These are phyloP conservation scores for Aspergillus bombycis DNA, from an alignment of 2,329 filamentous ascomycete species.

Conservation along the genomic window DNA sequence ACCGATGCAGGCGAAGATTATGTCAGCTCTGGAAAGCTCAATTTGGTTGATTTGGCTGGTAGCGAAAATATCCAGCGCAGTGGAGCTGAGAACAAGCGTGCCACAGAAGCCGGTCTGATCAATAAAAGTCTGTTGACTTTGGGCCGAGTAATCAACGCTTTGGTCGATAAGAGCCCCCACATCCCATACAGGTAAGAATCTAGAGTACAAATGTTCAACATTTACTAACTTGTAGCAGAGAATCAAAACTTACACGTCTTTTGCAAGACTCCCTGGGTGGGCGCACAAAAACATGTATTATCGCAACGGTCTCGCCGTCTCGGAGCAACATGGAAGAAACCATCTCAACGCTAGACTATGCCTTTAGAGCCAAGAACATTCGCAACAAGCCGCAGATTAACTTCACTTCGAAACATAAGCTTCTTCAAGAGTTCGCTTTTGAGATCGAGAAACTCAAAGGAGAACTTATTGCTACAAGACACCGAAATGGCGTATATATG, in stretches of 20 bases:
- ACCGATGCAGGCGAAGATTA: conserved; percentile 86
- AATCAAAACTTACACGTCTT: conserved; percentile 93
- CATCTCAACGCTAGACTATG: conserved; percentile 96
- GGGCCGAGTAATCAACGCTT: conserved; percentile 93
- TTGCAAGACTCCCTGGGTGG: conserved; percentile 96
- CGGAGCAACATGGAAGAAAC: conserved; percentile 97
- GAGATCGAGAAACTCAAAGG: conserved; percentile 96
- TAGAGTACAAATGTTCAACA: conserved; percentile 9
- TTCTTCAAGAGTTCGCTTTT: conserved; percentile 83
- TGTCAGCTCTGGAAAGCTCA: conserved; percentile 88
- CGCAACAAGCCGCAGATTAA: conserved; percentile 97
- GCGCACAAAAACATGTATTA: conserved; percentile 96
- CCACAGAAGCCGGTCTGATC: conserved; percentile 92
- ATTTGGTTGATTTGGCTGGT: conserved; percentile 92
- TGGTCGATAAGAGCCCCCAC: conserved; percentile 86
- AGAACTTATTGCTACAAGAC: conserved; percentile 87
- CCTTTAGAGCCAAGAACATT: conserved; percentile 97
- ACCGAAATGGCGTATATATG: conserved; percentile 93
- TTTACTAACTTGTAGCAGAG: conserved; percentile 58
- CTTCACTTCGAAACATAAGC: conserved; percentile 88
- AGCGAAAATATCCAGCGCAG: conserved; percentile 98
- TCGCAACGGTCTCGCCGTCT: conserved; percentile 91
- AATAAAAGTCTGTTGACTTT: conserved; percentile 97
- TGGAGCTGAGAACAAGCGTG: conserved; percentile 96
- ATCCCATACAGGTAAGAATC: conserved; percentile 68